These are phyloP conservation scores for Torrubiellomyces zombiae DNA, from an alignment of 2,329 filamentous ascomycete genomes.

Conservation along the genomic window DNA sequence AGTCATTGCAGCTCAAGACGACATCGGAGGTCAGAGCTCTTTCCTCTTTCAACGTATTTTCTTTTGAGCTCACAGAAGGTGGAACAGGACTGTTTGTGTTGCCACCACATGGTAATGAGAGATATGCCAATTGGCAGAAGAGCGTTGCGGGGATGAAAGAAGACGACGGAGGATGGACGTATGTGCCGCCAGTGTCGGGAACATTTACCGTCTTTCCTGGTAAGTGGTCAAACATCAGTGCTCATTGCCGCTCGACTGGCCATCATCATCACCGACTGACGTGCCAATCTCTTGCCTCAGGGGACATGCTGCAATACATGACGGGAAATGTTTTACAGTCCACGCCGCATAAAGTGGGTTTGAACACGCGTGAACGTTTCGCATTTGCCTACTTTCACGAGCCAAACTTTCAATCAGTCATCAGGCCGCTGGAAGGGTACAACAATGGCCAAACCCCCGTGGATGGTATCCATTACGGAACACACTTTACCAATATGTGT, in stretches of 20 bases:
- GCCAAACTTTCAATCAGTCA: conserved; percentile 27
- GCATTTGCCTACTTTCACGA: conserved; percentile 35
- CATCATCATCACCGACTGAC: background rate
- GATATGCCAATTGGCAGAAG: conserved; percentile 27
- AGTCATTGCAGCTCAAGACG: conserved; percentile 31
- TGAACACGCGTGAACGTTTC: conserved; percentile 29
- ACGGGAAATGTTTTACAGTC: conserved; percentile 27
- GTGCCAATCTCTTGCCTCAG: conserved; percentile 9
- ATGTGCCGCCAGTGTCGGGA: conserved; percentile 25
- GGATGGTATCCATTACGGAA: conserved; percentile 32
- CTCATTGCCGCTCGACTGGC: too few relatives aligned
- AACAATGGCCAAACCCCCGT: conserved; percentile 12
- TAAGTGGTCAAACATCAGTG: conserved; percentile 8
- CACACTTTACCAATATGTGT: conserved; percentile 34
- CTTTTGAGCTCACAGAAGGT: background rate
- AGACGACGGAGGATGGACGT: conserved; percentile 28
- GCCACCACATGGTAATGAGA: conserved; percentile 22
- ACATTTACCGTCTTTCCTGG: conserved; percentile 33
- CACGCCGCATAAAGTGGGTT: conserved; percentile 32
- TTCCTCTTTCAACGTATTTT: background rate
- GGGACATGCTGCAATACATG: conserved; percentile 35
- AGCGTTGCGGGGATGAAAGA: conserved; percentile 26
- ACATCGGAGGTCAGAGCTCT: conserved; percentile 24
- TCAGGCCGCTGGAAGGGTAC: conserved; percentile 24
- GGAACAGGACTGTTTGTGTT: conserved; percentile 25